Conservation (phyloP, 352 stramenopile genomes). For the Pythium aristosporum region DNA sequence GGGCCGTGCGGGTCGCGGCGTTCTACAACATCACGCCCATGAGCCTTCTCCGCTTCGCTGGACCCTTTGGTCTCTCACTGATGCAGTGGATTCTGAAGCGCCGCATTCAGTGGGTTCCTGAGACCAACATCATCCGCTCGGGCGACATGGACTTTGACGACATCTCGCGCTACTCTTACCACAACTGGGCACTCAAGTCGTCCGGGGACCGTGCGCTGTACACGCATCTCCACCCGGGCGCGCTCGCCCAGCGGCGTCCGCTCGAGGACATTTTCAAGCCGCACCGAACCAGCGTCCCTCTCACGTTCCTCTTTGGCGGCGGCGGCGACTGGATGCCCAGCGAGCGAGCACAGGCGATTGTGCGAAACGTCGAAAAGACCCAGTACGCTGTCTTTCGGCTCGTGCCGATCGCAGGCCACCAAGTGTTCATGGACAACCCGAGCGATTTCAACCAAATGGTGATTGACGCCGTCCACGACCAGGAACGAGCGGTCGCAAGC, state of each 20-base stretch:
- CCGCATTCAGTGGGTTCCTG: constrained; percentile 62
- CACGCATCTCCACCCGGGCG: constrained; percentile 71
- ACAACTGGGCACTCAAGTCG: constrained; percentile 76
- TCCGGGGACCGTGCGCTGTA: constrained; percentile 76
- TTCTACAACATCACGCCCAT: constrained; percentile 68
- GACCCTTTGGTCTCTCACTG: constrained; percentile 53
- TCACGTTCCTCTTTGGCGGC: constrained; percentile 80
- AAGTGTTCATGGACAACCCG: constrained; percentile 88
- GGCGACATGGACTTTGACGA: constrained; percentile 67
- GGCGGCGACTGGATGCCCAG: constrained; percentile 82
- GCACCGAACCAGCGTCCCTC: constrained; percentile 51
- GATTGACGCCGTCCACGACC: constrained; percentile 61
- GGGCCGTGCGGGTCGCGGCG: constrained; percentile 39
- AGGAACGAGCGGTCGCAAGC: constrained; percentile 40
- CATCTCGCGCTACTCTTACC: constrained; percentile 76
- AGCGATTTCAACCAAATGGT: constrained; percentile 72
- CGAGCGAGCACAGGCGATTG: constrained; percentile 54
- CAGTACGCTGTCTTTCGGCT: constrained; percentile 70
- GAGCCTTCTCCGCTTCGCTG: constrained; percentile 62
- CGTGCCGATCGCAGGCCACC: constrained; percentile 66
- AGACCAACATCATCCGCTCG: constrained; percentile 71
- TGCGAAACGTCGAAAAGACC: constrained; percentile 52
- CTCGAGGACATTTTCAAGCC: constrained; percentile 56
- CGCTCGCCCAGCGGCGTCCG: constrained; percentile 46
- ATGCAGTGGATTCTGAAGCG: constrained; percentile 55